Evolutionary conservation across 2,329 filamentous ascomycete species (phyloP), one percentile per base, ranked within the genome.

Genomic region (Paecilomyces fulvus): DNA sequence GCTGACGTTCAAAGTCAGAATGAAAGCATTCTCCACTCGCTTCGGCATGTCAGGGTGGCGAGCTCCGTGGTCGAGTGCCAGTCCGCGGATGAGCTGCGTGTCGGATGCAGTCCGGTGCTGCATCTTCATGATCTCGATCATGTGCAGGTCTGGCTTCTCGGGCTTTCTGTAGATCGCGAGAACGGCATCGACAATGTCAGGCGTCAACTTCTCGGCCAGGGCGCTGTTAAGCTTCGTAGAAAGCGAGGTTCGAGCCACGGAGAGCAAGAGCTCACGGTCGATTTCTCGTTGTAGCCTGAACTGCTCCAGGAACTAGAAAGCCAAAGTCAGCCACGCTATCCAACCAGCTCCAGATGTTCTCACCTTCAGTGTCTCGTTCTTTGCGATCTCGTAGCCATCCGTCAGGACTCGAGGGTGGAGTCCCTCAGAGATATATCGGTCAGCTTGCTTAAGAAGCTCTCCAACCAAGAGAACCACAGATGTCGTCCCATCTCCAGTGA

Each of bases 121-220:
- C 92, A 99, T 97, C 74, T 95, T 97, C 94, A 99, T 99, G 67
- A 99, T 97, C 77, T 99, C 94, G 64, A 99, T 83, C 94, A 99
- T 99, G 80, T 97, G 92, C 69, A 99, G 77, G 76, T 99, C 94
- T 56, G 95, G 95, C 79, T 97, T 97, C 60, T 84, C 85, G 25
- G 90, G 90, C 17, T 89, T 80, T 73, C 91, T 83, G 79, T 96
- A 92, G 73, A 99, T 99, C 62, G 94, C 84, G 56, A 99, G 85
- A 51, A 99, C 94, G 58, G 94, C 89, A 72, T 99, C 94, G 68
- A 97, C 94, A 68, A 99, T 96, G 67, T 90, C 89, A 57, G 94
- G 91, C 0, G 92, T 97, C 60, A 99, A 85, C 72, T 92, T 89
- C 71, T 92, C 86, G 52, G 94, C 94, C 58, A 99, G 85, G 37